Percentiles rank a stretch among this genome's conserved stretches.
phyloP scores from a whole-genome alignment of 2,329 filamentous ascomycete genomes.

The Colletotrichum sp. region DNA sequence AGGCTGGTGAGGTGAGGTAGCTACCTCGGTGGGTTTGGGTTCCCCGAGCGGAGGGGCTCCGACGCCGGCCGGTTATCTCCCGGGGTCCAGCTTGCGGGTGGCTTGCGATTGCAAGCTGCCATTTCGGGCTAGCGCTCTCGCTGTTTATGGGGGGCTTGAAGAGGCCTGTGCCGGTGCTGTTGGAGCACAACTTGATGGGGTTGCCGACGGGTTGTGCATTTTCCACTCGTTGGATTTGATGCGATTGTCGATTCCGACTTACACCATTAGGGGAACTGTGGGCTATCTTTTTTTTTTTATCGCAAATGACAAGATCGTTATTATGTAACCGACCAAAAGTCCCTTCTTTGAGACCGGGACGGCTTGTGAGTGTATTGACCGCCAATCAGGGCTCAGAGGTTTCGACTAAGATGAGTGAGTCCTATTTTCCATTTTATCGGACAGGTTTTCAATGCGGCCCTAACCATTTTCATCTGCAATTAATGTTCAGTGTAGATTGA shows the following conservation, averaged over 20 bases:
- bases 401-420: too few relatives aligned
- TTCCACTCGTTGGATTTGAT: not conserved
- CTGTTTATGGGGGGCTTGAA: not conserved
- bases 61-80: slow-evolving; percentile 20
- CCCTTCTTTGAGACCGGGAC: not conserved
- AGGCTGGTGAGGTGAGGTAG: not conserved
- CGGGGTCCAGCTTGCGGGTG: not conserved
- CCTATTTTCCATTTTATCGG: too few relatives aligned
- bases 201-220: not conserved
- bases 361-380: accelerated
- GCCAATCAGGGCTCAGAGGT: not conserved
- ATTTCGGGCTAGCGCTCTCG: not conserved
- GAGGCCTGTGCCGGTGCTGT: not conserved
- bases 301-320: too few relatives aligned
- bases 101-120: not conserved
- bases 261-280: too few relatives aligned
- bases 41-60: slow-evolving; percentile 12
- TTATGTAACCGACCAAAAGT: too few relatives aligned
- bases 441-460: too few relatives aligned
- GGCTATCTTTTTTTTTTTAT: too few relatives aligned
- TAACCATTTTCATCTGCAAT: too few relatives aligned
- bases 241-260: not conserved
- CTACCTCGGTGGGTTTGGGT: not conserved
- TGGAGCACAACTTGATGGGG: not conserved
- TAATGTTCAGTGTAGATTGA: not conserved